Evolutionary conservation across 2,329 filamentous ascomycete genomes (phyloP), one percentile per base, ranked within the genome.

Genomic region (Albifimbria verrucaria): DNA sequence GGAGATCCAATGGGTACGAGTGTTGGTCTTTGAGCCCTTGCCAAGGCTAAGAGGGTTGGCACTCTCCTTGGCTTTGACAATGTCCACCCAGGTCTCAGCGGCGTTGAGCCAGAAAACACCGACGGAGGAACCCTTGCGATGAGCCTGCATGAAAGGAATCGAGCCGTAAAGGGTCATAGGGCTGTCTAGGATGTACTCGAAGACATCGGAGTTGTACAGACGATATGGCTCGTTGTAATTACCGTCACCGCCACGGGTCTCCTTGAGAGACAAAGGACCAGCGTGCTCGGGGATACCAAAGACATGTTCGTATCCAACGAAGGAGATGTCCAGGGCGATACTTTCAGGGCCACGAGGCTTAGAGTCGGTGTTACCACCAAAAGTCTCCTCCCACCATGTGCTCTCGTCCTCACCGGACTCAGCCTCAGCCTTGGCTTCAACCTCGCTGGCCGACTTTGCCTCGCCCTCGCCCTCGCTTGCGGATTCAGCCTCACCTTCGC

Each of bases 151-250:
- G 67, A 97, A 90, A 2, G 94, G 94, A 62, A 99, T 97, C 7
- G 92, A 79, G n/a, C 94, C 94, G 65, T 99, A 99, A 2, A 99
- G 80, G 1, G 94, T 97, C 94, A 99, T 99, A 1, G 94, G 92
- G 71, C 92, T 97, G 71, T 97, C 90, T 63, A 97, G 82, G 63
- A 96, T 87, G 70, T 99, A 99, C 74, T 99, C 94, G 63, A 99
- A 99, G 11, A 99, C 94, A 68, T 99, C 94, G 26, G 90, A 83
- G 70, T 99, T 99, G 77, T 97, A 97, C 70, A 99, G 74, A 36
- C 94, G 85, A 74, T 99, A 99, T 1, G 94, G 94, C 57, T 99
- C 90, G 10, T 81, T 78, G 71, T 94, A 91, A 62, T 91, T 90
- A 56, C 89, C 91, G 20, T 91, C 83, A 22, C 92, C 92, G 50